A percentile compares a stretch with the other conserved stretches of the same genome.
Conservation (phyloP, 164 flowering plant genomes). For the Houttuynia cordata region DNA sequence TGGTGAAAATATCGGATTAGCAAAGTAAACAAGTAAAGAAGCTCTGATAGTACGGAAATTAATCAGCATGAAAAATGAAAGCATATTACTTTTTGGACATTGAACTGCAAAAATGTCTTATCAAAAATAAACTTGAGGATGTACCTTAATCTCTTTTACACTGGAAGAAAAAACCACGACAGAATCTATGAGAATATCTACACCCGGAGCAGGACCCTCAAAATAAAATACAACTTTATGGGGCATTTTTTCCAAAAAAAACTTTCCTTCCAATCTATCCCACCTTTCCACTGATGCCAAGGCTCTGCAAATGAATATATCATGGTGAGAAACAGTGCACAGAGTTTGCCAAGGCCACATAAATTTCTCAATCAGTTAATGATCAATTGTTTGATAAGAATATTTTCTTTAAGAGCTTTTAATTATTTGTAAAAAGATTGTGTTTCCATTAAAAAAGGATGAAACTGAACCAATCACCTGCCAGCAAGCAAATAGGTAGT, state of each 20-base stretch:
- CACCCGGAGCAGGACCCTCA: constrained; percentile 83
- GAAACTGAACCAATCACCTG: constrained; percentile 26
- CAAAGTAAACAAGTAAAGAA: neutral
- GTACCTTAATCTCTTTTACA: constrained; percentile 24
- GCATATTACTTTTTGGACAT: neutral
- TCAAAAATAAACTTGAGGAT: constrained; percentile 1
- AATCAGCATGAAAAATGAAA: neutral
- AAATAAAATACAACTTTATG: constrained; percentile 50
- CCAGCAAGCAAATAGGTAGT: constrained; percentile 44
- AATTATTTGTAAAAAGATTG: neutral
- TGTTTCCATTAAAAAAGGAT: neutral
- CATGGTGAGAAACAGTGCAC: no score
- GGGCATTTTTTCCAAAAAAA: constrained; percentile 48
- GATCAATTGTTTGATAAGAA: neutral
- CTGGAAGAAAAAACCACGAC: constrained; percentile 34
- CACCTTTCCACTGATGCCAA: constrained; percentile 39
- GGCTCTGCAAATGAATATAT: no score
- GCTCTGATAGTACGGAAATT: neutral
- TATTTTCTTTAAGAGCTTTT: neutral
- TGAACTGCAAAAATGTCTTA: neutral
- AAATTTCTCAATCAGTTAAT: no score
- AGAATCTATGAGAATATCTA: constrained; percentile 54
- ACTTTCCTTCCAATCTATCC: constrained; percentile 67
- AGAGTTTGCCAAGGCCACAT: no score
- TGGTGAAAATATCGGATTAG: neutral